Conservation (phyloP, 2,329 filamentous ascomycete species). For the Zymoseptoria brevis region DNA sequence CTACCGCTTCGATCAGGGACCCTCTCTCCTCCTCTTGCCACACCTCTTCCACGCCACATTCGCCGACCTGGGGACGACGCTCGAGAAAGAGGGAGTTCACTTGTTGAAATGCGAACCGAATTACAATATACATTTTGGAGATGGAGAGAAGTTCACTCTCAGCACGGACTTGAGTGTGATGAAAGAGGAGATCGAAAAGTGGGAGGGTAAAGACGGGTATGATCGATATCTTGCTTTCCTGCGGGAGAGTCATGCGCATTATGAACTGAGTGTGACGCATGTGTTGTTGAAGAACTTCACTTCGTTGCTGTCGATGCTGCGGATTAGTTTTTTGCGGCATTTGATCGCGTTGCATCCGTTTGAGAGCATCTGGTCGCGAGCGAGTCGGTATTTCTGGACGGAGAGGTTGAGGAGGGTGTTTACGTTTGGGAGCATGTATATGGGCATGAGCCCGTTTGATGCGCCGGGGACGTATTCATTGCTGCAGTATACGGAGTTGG, state of each 20-base stretch:
- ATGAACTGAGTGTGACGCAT: conserved; percentile 58
- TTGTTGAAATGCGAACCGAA: conserved; percentile 67
- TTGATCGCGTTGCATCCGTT: conserved; percentile 60
- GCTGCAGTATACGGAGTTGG: conserved; percentile 66
- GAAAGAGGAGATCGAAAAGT: conserved; percentile 64
- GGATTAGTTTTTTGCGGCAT: conserved; percentile 51
- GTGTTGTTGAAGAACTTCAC: conserved; percentile 62
- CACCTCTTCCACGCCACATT: conserved; percentile 64
- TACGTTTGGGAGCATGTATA: conserved; percentile 74
- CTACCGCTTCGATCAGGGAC: conserved; percentile 68
- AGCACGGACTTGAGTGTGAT: conserved; percentile 51
- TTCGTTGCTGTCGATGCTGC: conserved; percentile 49
- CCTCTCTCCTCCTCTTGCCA: conserved; percentile 64
- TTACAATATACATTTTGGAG: conserved; percentile 66
- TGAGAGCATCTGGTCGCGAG: conserved; percentile 60
- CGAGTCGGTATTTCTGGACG: conserved; percentile 60
- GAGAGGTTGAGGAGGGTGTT: conserved; percentile 63
- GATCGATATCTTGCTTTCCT: conserved; percentile 60
- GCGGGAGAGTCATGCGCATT: conserved; percentile 60
- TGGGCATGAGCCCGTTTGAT: conserved; percentile 73
- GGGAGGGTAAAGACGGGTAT: conserved; percentile 64
- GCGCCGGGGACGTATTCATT: conserved; percentile 67
- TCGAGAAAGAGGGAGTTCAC: conserved; percentile 58
- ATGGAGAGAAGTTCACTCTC: conserved; percentile 50
- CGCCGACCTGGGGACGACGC: conserved; percentile 57